These are phyloP conservation scores for Salvia hispanica DNA, from an alignment of 257 asterid genomes.

Conservation along the genomic window DNA sequence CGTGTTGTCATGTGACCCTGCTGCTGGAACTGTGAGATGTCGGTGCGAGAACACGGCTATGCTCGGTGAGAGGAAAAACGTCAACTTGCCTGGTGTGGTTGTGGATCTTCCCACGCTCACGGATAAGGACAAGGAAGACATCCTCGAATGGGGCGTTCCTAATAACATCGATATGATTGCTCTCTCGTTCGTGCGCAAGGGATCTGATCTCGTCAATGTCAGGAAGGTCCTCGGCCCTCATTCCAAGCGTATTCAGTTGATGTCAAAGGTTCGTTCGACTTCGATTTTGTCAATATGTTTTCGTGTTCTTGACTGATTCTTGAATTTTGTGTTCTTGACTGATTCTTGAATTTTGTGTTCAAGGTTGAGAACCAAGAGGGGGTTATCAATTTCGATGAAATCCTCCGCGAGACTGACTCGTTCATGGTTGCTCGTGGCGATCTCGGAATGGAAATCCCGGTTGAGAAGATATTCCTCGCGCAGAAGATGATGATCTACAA, in stretches of 20 bases:
- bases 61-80: slow-evolving; percentile 85
- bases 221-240: slow-evolving; percentile 77
- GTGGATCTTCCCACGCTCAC: slow-evolving; percentile 92
- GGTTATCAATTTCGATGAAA: slow-evolving; percentile 79
- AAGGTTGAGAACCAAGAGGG: slow-evolving; percentile 96
- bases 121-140: slow-evolving; percentile 84
- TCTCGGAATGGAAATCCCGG: slow-evolving; percentile 92
- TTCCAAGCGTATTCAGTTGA: slow-evolving; percentile 67
- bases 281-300: no score
- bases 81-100: slow-evolving; percentile 79
- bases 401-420: slow-evolving; percentile 79
- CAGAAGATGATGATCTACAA: slow-evolving; percentile 94
- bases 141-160: slow-evolving; percentile 84
- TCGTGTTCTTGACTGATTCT: not conserved
- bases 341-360: slow-evolving; percentile 5
- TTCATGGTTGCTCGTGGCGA: slow-evolving; percentile 97
- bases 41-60: slow-evolving; percentile 77
- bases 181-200: slow-evolving; percentile 84
- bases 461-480: slow-evolving; percentile 85
- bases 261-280: slow-evolving; percentile 65
- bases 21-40: slow-evolving; percentile 67
- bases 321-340: slow-evolving; percentile 7
- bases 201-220: slow-evolving; percentile 84
- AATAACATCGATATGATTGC: slow-evolving; percentile 38
- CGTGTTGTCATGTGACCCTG: slow-evolving; percentile 69